Base-by-base conservation (phyloP, 2,329 filamentous ascomycete species). In the Phaeosphaeria sp. region DNA sequence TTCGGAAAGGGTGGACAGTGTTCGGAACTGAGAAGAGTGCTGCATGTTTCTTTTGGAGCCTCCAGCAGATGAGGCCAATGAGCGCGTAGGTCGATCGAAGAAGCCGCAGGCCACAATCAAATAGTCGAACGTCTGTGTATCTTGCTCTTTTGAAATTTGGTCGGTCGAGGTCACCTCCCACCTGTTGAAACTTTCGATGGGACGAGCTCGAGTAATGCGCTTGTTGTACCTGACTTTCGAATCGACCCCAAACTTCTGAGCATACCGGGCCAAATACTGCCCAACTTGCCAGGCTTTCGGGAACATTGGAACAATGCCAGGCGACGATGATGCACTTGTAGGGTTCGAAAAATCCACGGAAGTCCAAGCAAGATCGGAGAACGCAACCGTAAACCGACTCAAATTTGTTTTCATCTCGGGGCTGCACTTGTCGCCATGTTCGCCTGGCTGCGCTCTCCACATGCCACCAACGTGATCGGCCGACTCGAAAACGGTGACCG, bases 241-340 rank as follows among this genome's bases (percentile, higher is more conserved):
- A 1, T 75, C 65, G 9, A 77, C 69, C 6, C 87, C 79, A 72
- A 91, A 92, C 45, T 78, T 81, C 36, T 85, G 74, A 4, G 81
- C 67, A 71, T 95, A 96, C 5, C 78, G 79, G 61, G 88, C 81
- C 6, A 95, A 80, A 72, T 96, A 96, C 22, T 79, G 80, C 1
- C 91, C 91, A 3, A 94, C 86, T 77, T 92, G 87, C 87, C 89
- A 92, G 0, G 91, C 92, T 39, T 83, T 87, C 1, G 92, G 92
- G 48, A 95, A 88, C 74, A 89, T 83, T 1, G 89, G 87, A 3
- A 76, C 77, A 5, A 82, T 78, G 8, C 39, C 21, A 39, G 53
- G 53, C 7, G 44, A 25, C 22, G 43, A 27, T 6, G 53, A 54
- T 13, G 45, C 55, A 20, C 44, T 54, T 1, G 18, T 33, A 15